Evolutionary conservation across 2,329 filamentous ascomycete genomes (phyloP).

Genomic region (Colletotrichum sansevieriae): DNA sequence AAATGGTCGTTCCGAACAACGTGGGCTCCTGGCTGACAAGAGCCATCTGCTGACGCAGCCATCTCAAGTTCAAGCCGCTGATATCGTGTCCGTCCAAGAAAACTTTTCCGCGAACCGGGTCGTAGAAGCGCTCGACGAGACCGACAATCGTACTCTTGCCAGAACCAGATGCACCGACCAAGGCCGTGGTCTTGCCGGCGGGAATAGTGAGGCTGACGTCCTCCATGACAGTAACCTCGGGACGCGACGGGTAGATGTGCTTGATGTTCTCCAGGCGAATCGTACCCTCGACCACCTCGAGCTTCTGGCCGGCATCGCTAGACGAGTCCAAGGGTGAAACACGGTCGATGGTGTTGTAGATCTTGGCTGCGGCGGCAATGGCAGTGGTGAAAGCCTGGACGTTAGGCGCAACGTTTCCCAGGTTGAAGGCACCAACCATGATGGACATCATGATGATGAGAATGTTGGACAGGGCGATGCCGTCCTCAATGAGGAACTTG

Average conservation of each 20-base stretch:
- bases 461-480: constrained; percentile 76
- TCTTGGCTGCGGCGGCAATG: constrained; percentile 88
- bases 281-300: constrained; percentile 79
- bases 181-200: constrained; percentile 90
- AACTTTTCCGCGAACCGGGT: constrained; percentile 84
- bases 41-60: constrained; percentile 92
- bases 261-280: constrained; percentile 87
- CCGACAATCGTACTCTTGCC: constrained; percentile 97
- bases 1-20: constrained; percentile 90
- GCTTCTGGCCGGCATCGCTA: constrained; percentile 76
- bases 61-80: constrained; percentile 84
- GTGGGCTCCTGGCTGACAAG: constrained; percentile 94
- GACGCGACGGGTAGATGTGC: constrained; percentile 94
- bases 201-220: constrained; percentile 84
- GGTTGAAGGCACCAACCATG: constrained; percentile 92
- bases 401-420: constrained; percentile 90
- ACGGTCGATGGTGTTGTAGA: constrained; percentile 94
- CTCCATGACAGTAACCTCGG: constrained; percentile 90
- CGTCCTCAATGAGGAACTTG: constrained; percentile 76
- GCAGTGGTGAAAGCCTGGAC: constrained; percentile 87
- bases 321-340: constrained; percentile 85
- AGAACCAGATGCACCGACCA: constrained; percentile 94
- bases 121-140: constrained; percentile 93
- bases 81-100: constrained; percentile 88
- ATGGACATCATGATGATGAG: constrained; percentile 90